Evolutionary conservation across 2,329 filamentous ascomycete species (phyloP), one percentile per base, ranked within the genome.

Genomic region (Pseudocercospora crystallina): DNA sequence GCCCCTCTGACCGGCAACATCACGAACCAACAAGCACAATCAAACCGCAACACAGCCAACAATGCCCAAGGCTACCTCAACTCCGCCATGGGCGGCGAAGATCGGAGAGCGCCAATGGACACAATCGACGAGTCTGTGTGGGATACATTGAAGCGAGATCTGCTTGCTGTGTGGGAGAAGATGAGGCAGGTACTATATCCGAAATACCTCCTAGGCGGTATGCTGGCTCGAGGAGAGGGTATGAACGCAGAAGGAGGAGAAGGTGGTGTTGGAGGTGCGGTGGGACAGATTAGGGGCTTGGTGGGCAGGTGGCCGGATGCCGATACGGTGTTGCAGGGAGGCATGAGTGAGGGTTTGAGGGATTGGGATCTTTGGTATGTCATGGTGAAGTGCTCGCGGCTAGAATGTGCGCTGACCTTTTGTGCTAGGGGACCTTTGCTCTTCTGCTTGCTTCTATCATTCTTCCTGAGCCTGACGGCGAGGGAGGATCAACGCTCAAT

Each of bases 91-190:
- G 86, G 87, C 2, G 94, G 94, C 60, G 92, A 97, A 72, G 94
- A 99, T 75, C 87, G 94, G 47, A 82, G 87, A 57, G 91, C 94
- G 12, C 83, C 90, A 7, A 84, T 86, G 60, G 95, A 95, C 74
- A 99, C 94, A 39, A 95, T 99, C 70, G 94, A 99, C 71, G 94
- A 99, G 75, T 86, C 85, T 1, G 94, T 99, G 35, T 99, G 94
- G 94, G 89, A 92, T 37, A 99, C 94, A n/a, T 78, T 99, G 54
- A 89, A 88, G 45, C 86, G 94, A 61, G 94, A 99, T 71, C 76
- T 99, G 59, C 74, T 92, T 7, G 94, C 90, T 20, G 90, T 97
- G 32, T 97, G 94, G 92, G 88, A 89, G 74, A 99, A 99, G 80
- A 90, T 99, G 85, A 86, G 89, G 71, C 92, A 96, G 77, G 94